Conservation (phyloP, 2,329 filamentous ascomycete species). For the Myotisia sp. region DNA sequence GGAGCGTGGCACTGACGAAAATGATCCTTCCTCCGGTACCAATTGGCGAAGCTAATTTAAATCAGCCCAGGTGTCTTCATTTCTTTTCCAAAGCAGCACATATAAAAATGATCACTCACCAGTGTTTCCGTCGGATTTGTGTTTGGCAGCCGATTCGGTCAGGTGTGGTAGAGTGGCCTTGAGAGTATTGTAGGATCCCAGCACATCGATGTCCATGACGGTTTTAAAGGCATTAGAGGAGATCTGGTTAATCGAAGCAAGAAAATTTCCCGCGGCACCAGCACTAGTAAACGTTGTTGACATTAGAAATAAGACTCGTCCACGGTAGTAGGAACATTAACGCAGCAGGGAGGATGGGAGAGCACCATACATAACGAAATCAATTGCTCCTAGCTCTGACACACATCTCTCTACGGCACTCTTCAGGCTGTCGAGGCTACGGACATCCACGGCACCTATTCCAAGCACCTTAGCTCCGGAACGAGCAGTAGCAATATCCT, state of each 20-base stretch:
- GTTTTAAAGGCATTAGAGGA: slow-evolving; percentile 83
- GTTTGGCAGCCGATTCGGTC: slow-evolving; percentile 53
- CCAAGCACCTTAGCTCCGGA: slow-evolving; percentile 72
- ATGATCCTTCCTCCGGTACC: slow-evolving; percentile 70
- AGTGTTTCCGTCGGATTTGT: slow-evolving; percentile 45
- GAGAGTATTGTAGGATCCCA: slow-evolving; percentile 87
- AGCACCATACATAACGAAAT: slow-evolving; percentile 70
- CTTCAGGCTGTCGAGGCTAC: slow-evolving; percentile 54
- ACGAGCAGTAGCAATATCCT: slow-evolving; percentile 67
- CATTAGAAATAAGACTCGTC: neutral
- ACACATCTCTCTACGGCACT: slow-evolving; percentile 65
- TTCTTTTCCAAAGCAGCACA: neutral
- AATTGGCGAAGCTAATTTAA: slow-evolving; percentile 25
- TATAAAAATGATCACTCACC: slow-evolving; percentile 19
- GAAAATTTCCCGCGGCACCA: slow-evolving; percentile 89
- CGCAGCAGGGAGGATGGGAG: neutral
- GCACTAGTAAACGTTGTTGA: slow-evolving; percentile 42
- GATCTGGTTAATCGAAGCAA: slow-evolving; percentile 69
- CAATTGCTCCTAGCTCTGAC: slow-evolving; percentile 71
- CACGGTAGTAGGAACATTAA: neutral
- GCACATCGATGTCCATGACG: slow-evolving; percentile 89
- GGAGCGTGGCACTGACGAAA: slow-evolving; percentile 79
- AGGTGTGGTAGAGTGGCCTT: slow-evolving; percentile 82
- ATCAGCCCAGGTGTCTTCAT: slow-evolving; percentile 6
- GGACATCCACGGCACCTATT: slow-evolving; percentile 61